Conservation (phyloP, 306 rosid species). For the Arachis hypogaea region DNA sequence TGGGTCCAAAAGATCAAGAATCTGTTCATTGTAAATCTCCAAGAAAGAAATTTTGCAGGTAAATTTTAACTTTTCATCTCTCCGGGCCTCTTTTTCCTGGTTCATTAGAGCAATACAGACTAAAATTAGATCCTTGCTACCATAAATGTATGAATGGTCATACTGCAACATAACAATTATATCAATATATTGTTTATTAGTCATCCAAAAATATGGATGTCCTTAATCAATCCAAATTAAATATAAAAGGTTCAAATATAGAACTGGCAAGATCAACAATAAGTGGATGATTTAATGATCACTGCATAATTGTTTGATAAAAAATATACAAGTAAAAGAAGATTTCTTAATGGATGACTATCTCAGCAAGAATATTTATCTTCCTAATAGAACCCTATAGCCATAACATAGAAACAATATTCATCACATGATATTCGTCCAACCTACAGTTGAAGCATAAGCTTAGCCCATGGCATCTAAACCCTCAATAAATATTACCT, state of each 20-base stretch:
- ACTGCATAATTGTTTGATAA: background rate
- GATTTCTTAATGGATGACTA: background rate
- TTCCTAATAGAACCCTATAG: background rate
- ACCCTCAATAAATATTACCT: conserved; percentile 54
- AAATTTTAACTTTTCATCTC: conserved; percentile 87
- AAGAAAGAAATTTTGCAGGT: conserved; percentile 90
- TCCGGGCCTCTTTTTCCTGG: conserved; percentile 90
- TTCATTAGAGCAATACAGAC: conserved; percentile 21
- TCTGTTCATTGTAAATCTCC: conserved; percentile 97
- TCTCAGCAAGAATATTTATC: conserved; percentile 18
- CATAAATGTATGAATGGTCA: conserved; percentile 11
- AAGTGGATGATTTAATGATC: background rate
- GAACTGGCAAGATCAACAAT: background rate
- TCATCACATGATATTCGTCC: conserved; percentile 15
- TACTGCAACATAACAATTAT: background rate
- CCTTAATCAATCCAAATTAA: conserved; percentile 3
- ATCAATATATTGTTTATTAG: background rate
- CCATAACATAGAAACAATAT: no score
- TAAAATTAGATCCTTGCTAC: conserved; percentile 29
- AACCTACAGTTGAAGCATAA: background rate
- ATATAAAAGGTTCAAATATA: conserved; percentile 2
- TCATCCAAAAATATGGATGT: conserved; percentile 7
- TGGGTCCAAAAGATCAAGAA: conserved; percentile 96
- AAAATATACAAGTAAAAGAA: conserved; percentile 24
- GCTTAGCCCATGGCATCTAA: conserved; percentile 10